phyloP scores from a whole-genome alignment of 2,329 filamentous ascomycete species.

The Aspergillus quadricinctus region DNA sequence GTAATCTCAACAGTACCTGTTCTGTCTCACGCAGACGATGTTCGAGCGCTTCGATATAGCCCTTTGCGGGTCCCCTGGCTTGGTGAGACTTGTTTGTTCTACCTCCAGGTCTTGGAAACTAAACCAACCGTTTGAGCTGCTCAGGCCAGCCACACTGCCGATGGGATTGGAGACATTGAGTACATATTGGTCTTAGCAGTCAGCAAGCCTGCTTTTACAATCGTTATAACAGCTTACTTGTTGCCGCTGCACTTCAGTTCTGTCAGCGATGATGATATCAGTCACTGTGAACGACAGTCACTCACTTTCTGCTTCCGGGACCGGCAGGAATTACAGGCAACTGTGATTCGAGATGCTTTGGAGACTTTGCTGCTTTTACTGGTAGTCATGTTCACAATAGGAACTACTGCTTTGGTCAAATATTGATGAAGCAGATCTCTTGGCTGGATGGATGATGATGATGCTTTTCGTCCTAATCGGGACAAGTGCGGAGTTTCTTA shows the following conservation, averaged over 20 bases:
- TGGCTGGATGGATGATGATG: neutral
- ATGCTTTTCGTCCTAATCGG: neutral
- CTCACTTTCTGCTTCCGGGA: slow-evolving; percentile 42
- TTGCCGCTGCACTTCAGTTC: neutral
- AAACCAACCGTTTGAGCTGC: slow-evolving; percentile 36
- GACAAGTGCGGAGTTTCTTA: neutral
- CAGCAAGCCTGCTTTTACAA: neutral
- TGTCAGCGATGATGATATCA: slow-evolving; percentile 1
- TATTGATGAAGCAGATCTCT: neutral
- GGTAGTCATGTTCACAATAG: neutral
- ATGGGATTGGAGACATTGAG: slow-evolving; percentile 31
- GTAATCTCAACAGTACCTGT: slow-evolving; percentile 33
- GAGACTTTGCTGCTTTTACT: slow-evolving; percentile 9
- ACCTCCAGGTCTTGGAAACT: neutral
- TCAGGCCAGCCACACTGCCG: slow-evolving; percentile 36
- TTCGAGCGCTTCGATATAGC: slow-evolving; percentile 44
- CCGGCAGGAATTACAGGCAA: slow-evolving; percentile 40
- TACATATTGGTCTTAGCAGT: slow-evolving; percentile 30
- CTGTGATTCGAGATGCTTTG: slow-evolving; percentile 34
- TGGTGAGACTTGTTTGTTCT: neutral
- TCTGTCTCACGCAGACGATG: slow-evolving; percentile 42
- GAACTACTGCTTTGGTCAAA: neutral
- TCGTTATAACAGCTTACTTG: neutral
- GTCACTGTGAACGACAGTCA: slow-evolving; percentile 5
- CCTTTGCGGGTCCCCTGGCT: slow-evolving; percentile 44